Conservation (phyloP, 129 eudicot genomes). For the Scalesia atractyloides region DNA sequence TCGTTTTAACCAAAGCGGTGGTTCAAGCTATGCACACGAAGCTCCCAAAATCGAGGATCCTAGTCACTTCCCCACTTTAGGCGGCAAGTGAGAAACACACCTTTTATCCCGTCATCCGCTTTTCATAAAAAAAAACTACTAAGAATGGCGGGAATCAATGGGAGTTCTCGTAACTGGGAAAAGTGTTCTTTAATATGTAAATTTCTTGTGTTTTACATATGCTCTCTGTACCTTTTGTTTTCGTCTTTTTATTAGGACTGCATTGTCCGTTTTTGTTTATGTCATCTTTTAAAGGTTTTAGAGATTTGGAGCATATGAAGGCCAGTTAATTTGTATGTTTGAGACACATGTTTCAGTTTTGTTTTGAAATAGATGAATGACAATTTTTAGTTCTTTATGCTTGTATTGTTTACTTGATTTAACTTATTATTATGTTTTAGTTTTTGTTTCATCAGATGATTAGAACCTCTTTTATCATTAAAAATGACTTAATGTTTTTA, state of each 20-base stretch:
- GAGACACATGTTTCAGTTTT: conserved; percentile 25
- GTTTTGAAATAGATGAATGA: conserved; percentile 17
- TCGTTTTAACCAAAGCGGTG: conserved; percentile 24
- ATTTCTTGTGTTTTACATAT: conserved; percentile 36
- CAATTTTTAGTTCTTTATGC: neutral
- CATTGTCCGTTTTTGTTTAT: conserved; percentile 13
- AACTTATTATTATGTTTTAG: neutral
- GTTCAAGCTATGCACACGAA: conserved; percentile 46
- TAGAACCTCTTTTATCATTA: neutral
- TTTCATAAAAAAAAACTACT: neutral
- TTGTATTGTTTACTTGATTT: neutral
- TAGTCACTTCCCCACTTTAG: conserved; percentile 72
- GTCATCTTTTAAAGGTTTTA: conserved; percentile 10
- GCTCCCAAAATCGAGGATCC: conserved; percentile 82
- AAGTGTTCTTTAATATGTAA: conserved; percentile 25
- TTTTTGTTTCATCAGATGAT: neutral
- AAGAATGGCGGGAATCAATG: conserved; percentile 38
- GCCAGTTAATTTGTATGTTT: conserved; percentile 30
- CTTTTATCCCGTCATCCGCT: conserved; percentile 26
- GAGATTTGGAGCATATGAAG: conserved; percentile 39
- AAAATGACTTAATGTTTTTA: too few relatives aligned
- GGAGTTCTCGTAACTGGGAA: conserved; percentile 20
- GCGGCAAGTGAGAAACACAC: conserved; percentile 50
- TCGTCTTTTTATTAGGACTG: conserved; percentile 9
- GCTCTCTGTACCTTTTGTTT: conserved; percentile 17